Conservation (phyloP, 768 basidiomycete species). For the Tephrocybe rancida region DNA sequence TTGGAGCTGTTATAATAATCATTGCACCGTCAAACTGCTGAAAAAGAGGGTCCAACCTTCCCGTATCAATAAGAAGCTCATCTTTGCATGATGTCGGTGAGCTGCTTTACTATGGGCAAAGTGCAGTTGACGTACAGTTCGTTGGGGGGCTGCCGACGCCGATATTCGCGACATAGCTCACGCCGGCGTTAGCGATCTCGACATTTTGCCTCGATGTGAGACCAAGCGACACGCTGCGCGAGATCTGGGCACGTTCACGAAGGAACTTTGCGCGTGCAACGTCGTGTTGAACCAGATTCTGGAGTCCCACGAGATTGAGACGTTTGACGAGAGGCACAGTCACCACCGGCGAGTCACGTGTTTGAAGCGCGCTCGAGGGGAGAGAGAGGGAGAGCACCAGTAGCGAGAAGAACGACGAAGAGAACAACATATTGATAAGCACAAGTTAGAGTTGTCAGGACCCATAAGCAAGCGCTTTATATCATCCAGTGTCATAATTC, state of each 20-base stretch:
- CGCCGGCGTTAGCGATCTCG: conserved; percentile 31
- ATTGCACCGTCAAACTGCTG: not conserved
- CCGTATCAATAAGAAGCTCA: conserved; percentile 60
- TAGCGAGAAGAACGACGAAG: not conserved
- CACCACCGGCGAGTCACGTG: not conserved
- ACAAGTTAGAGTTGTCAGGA: not conserved
- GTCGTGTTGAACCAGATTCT: conserved; percentile 52
- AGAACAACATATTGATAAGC: not conserved
- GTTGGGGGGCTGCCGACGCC: conserved; percentile 59
- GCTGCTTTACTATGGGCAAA: not conserved
- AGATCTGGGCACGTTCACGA: conserved; percentile 33
- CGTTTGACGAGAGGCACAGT: conserved; percentile 43
- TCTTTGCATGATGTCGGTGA: conserved; percentile 33
- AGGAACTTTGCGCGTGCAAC: conserved; percentile 49
- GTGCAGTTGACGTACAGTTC: conserved; percentile 36
- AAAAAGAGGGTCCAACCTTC: conserved; percentile 35
- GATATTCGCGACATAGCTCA: conserved; percentile 46
- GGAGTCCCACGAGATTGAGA: conserved; percentile 48
- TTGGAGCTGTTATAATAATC: no score
- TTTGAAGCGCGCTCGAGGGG: not conserved
- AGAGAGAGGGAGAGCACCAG: not conserved
- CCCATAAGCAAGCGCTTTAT: no score
- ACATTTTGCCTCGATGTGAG: conserved; percentile 36
- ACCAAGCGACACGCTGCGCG: conserved; percentile 19
- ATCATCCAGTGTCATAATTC: no score